Conservation (phyloP, 306 rosid species). For the Casuarina equisetifolia region DNA sequence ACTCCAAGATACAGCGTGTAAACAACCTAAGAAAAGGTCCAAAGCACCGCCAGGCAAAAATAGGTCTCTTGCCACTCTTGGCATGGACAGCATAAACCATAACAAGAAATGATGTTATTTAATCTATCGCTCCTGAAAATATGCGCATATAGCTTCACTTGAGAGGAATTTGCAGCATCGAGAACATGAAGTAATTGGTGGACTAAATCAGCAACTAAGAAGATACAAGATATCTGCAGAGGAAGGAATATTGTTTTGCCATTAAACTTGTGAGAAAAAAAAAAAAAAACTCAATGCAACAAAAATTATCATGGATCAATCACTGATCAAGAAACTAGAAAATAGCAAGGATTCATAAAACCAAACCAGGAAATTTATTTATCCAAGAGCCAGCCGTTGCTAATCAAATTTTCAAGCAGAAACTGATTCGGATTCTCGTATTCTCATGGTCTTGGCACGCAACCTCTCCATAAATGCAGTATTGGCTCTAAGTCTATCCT, state of each 20-base stretch:
- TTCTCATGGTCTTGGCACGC: conserved; percentile 51
- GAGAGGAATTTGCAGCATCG: conserved; percentile 3
- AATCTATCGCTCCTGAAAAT: neutral
- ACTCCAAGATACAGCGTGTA: neutral
- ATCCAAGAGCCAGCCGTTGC: conserved; percentile 5
- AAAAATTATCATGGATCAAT: conserved; percentile 17
- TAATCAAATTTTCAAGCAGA: conserved; percentile 40
- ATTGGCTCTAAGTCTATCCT: conserved; percentile 73
- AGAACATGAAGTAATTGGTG: conserved; percentile 16
- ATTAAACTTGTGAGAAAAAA: conserved; percentile 13
- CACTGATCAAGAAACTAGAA: conserved; percentile 16
- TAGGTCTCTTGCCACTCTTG: neutral
- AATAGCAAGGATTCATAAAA: conserved; percentile 26
- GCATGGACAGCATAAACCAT: neutral
- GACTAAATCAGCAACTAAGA: conserved; percentile 24
- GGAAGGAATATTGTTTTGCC: conserved; percentile 7
- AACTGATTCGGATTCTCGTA: conserved; percentile 41
- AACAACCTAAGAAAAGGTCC: neutral
- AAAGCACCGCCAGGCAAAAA: neutral
- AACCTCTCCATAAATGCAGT: conserved; percentile 84
- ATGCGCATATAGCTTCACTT: neutral
- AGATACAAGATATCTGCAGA: conserved; percentile 5
- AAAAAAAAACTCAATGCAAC: neutral
- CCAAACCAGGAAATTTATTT: conserved; percentile 20
- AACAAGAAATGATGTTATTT: neutral